Base-by-base conservation (phyloP, 179 eudicot species). In the Silene noctiflora region DNA sequence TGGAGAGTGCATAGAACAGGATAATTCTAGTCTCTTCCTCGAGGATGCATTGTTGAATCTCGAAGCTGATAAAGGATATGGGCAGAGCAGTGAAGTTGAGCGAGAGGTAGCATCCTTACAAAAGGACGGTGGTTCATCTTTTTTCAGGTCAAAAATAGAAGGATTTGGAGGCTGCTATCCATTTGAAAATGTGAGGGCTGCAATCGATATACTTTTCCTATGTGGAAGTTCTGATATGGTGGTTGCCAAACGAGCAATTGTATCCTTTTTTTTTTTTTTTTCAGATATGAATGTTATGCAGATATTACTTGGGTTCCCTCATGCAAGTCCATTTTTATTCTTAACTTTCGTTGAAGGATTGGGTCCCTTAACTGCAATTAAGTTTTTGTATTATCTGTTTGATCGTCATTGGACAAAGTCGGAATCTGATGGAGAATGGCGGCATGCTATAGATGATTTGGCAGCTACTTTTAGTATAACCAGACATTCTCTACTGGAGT, bases 31-130 rank as follows among this genome's bases (percentile, higher is more conserved):
- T 58, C 96, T 96, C 44, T 96, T 96, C 81, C 82, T 96, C 81
- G 99, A 96, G 86, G 98, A 96, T 81, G 99, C 99, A 68, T 86
- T 96, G 66, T 79, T 85, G 78, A 96, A 93, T 84, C 88, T 96
- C 75, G 97, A 91, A 62, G 79, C 51, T 74, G 96, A 91, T 81
- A 85, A 85, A 70, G 91, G 77, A 70, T 72, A 76, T 81, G 75
- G 78, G 53, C 84, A 75, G 72, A 77, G 78, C 27, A 77, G 82
- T 76, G 81, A 67, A 20, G 78, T 84, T 72, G 94, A 93, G 81
- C 48, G 82, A 61, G 91, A 88, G 67, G 85, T 91, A 77, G 71
- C 91, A 66, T 86, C 86, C 29, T 84, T 96, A 81, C 94, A 89
- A 76, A 88, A 85, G 82, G 88, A 85, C 65, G 91, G 89, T 44